Evolutionary conservation across 2,329 filamentous ascomycete genomes (phyloP), one percentile per base, ranked within the genome.

Genomic region (Scedosporium dehoogii): DNA sequence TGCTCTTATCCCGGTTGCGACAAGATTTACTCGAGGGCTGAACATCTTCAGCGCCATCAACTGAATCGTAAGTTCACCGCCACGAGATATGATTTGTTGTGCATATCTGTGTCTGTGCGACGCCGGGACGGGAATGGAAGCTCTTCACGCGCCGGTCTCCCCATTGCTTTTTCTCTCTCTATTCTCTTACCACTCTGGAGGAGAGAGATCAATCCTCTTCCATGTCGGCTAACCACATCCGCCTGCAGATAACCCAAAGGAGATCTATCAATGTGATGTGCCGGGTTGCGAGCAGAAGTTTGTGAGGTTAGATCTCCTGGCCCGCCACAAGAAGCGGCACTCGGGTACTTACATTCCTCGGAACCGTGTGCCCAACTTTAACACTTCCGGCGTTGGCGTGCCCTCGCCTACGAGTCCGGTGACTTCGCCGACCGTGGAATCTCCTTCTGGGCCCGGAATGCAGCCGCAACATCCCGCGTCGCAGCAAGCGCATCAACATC

Each of bases 1-100:
- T 93, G 90, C 73, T 82, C 85, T 21, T 84, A 87, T 71, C 82
- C 85, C 56, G 86, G 84, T 44, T 94, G 90, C 73, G 87, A 87
- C 66, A 92, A 92, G 79, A 82, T 87, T 63, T 93, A 93, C 73
- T 91, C 89, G 61, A 81, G 90, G 64, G 88, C 89, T 7, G 90
- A 93, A 73, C 90, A 93, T 74, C 79, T 93, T 63, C 90, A 92
- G 74, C 80, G 90, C 59, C 90, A 93, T 74, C 88, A 92, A 75
- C 73, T 93, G 70, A 93, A 93, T 71, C 90, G 89, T 92, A 80
- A 74, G 86, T 79, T 38, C 10, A 10, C 10, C 33, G 3, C 9
- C 33, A 4, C 33, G 9, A 12, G 33, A 38, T 4, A 12, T 38
- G 9, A 10, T 9, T 38, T 38, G 33, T 38, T 38, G 33, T 12